Conservation (phyloP, 1,284 basidiomycete genomes). For the Waitea zeae region DNA sequence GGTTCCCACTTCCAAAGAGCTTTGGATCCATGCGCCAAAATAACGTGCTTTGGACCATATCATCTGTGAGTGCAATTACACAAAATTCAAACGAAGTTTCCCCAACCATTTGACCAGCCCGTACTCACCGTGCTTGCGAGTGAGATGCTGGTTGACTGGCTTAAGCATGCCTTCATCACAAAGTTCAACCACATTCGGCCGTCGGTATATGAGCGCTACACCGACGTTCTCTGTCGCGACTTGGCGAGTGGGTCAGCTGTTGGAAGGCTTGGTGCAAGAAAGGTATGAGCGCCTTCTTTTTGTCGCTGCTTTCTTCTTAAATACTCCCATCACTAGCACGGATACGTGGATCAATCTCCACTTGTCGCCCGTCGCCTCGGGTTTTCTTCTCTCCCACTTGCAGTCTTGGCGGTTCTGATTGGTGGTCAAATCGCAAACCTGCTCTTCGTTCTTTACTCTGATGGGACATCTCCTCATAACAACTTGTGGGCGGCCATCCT, state of each 20-base stretch:
- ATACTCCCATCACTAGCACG: conserved; percentile 31
- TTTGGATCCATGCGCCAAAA: conserved; percentile 73
- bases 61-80: conserved; percentile 45
- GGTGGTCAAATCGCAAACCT: conserved; percentile 66
- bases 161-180: conserved; percentile 98
- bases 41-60: conserved; percentile 75
- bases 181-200: conserved; percentile 96
- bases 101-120: conserved; percentile 33
- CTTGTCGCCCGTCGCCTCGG: conserved; percentile 87
- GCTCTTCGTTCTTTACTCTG: conserved; percentile 26
- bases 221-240: conserved; percentile 91
- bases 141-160: conserved; percentile 95
- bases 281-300: conserved; percentile 24
- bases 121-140: conserved; percentile 83
- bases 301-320: conserved; percentile 2
- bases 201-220: conserved; percentile 89
- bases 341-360: conserved; percentile 92
- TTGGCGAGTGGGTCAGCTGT: conserved; percentile 69
- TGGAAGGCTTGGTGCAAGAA: conserved; percentile 46
- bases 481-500: too few species aligned
- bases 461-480: neutral
- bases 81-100: neutral
- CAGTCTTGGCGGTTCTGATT: conserved; percentile 82
- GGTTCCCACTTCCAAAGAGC: conserved; percentile 64
- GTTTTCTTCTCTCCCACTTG: conserved; percentile 85